Conservation (phyloP, 768 basidiomycete species). For the Panus rudis region DNA sequence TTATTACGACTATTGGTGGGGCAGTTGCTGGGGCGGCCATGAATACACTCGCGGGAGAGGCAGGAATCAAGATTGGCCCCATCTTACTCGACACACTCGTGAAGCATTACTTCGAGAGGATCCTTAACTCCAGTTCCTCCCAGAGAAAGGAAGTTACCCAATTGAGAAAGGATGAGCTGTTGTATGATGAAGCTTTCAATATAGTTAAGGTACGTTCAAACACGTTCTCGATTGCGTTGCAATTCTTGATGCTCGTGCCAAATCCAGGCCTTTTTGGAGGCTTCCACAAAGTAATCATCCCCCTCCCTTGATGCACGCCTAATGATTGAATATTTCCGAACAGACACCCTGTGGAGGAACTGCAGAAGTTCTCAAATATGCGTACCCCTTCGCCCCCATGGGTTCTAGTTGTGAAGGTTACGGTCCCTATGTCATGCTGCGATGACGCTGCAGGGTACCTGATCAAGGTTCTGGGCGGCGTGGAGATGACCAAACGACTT, state of each 20-base stretch:
- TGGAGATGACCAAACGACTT: constrained; percentile 56
- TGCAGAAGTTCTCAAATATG: constrained; percentile 75
- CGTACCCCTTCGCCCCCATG: constrained; percentile 82
- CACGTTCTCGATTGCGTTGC: neutral
- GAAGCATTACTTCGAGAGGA: constrained; percentile 75
- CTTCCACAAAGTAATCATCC: constrained; percentile 55
- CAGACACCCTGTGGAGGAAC: constrained; percentile 81
- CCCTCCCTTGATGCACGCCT: neutral
- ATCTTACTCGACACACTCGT: constrained; percentile 71
- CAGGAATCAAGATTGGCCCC: constrained; percentile 63
- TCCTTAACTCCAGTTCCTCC: constrained; percentile 23
- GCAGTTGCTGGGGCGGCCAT: too few species aligned
- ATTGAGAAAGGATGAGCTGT: constrained; percentile 63
- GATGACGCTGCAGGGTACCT: constrained; percentile 67
- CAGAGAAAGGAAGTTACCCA: constrained; percentile 36
- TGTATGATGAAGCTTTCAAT: constrained; percentile 77
- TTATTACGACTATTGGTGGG: too few species aligned
- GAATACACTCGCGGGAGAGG: constrained; percentile 56
- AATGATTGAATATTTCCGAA: neutral
- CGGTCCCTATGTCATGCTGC: constrained; percentile 71
- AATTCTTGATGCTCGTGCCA: neutral
- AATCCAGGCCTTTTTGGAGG: constrained; percentile 64
- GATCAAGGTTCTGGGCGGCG: constrained; percentile 79
- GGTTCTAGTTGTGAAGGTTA: constrained; percentile 63
- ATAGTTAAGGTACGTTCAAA: constrained; percentile 54